Evolutionary conservation across 2,329 filamentous ascomycete genomes (phyloP).

Genomic region (Alternaria consortialis): DNA sequence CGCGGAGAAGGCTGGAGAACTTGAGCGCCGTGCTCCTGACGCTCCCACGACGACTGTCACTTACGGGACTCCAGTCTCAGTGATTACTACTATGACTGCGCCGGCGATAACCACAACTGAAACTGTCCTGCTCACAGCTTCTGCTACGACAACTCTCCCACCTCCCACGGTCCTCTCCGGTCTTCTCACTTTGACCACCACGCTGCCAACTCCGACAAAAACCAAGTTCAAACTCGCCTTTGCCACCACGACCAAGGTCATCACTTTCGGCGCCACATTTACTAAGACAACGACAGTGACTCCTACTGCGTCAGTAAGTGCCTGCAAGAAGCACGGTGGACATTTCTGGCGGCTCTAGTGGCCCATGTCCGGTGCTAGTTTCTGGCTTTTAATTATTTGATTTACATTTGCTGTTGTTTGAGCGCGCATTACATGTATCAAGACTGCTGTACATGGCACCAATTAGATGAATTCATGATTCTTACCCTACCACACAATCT

Average conservation of each 20-base stretch:
- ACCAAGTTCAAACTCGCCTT: slow-evolving; percentile 41
- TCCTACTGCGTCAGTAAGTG: slow-evolving; percentile 45
- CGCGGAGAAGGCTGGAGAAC: slow-evolving; percentile 25
- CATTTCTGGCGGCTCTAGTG: slow-evolving; percentile 30
- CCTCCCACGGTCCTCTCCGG: slow-evolving; percentile 50
- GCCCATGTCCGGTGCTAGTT: neutral
- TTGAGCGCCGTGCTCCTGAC: slow-evolving; percentile 50
- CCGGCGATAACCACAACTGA: slow-evolving; percentile 42
- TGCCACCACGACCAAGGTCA: slow-evolving; percentile 42
- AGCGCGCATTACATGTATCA: neutral
- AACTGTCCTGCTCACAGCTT: slow-evolving; percentile 33
- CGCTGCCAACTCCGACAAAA: slow-evolving; percentile 49
- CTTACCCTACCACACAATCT: neutral
- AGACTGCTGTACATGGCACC: neutral
- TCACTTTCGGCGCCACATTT: slow-evolving; percentile 47
- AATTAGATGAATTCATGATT: neutral
- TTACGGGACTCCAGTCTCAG: slow-evolving; percentile 37
- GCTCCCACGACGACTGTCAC: slow-evolving; percentile 47
- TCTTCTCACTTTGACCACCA: slow-evolving; percentile 43
- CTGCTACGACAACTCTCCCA: slow-evolving; percentile 43
- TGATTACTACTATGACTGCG: slow-evolving; percentile 43
- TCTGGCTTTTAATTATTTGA: neutral
- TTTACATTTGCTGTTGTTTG: neutral
- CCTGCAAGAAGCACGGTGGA: slow-evolving; percentile 47
- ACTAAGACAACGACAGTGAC: slow-evolving; percentile 49